Conservation (phyloP, 768 basidiomycete species). For the Amanita exitialis region DNA sequence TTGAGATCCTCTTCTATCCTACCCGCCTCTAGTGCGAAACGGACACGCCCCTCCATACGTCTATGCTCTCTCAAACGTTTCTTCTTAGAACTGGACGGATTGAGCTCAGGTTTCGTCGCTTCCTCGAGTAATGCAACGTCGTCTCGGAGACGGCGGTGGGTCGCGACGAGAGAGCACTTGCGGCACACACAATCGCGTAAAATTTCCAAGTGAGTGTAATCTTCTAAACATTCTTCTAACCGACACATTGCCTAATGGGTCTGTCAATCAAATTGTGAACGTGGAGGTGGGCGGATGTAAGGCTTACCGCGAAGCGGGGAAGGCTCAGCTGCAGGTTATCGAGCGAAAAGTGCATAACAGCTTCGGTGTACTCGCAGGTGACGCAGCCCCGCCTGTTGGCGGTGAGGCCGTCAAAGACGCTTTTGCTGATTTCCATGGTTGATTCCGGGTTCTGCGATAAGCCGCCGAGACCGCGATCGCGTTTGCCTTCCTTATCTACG, state of each 20-base stretch:
- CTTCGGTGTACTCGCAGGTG: slow-evolving; percentile 87
- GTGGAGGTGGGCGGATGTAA: slow-evolving; percentile 5
- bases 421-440: slow-evolving; percentile 30
- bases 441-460: slow-evolving; percentile 19
- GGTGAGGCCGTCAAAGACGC: slow-evolving; percentile 84
- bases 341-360: slow-evolving; percentile 86
- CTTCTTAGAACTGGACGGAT: slow-evolving; percentile 62
- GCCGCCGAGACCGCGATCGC: slow-evolving; percentile 65
- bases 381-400: slow-evolving; percentile 85
- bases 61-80: slow-evolving; percentile 64
- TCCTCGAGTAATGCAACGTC: slow-evolving; percentile 54
- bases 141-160: slow-evolving; percentile 49
- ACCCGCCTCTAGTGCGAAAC: slow-evolving; percentile 57
- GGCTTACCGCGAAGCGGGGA: slow-evolving; percentile 51
- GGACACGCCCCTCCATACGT: slow-evolving; percentile 51
- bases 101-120: slow-evolving; percentile 25
- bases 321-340: slow-evolving; percentile 78
- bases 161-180: slow-evolving; percentile 79
- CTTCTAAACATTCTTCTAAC: slow-evolving; percentile 75
- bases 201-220: slow-evolving; percentile 83
- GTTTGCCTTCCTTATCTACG: slow-evolving; percentile 59
- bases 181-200: slow-evolving; percentile 91
- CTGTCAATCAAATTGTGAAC: slow-evolving; percentile 1
- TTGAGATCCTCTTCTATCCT: slow-evolving; percentile 79
- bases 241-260: slow-evolving; percentile 47